Evolutionary conservation across 2,329 filamentous ascomycete species (phyloP).

Genomic region (Penicillium sp.): DNA sequence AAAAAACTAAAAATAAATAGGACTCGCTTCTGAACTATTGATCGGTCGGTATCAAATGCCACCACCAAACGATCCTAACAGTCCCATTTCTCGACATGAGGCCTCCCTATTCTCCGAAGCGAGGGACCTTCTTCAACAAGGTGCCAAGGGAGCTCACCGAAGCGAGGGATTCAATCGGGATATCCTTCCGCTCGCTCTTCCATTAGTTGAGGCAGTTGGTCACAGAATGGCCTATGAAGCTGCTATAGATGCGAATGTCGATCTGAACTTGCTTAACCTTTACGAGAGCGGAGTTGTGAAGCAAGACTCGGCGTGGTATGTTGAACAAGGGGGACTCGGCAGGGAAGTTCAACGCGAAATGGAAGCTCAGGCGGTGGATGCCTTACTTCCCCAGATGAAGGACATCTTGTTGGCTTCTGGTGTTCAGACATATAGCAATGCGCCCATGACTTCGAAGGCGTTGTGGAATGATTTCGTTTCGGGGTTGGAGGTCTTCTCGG

Average conservation of each 20-base stretch:
- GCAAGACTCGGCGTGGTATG: conserved; percentile 11
- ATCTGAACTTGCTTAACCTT: conserved; percentile 18
- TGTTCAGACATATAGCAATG: conserved; percentile 11
- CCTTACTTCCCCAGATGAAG: conserved; percentile 13
- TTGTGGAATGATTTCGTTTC: conserved; percentile 13
- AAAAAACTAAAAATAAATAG: not conserved
- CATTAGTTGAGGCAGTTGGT: not conserved
- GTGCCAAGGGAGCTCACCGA: not conserved
- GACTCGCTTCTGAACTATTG: conserved; percentile 28
- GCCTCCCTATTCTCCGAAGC: not conserved
- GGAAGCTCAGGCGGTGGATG: conserved; percentile 15
- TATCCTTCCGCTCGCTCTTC: not conserved
- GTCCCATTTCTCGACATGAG: conserved; percentile 15
- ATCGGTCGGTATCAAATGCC: conserved; percentile 27
- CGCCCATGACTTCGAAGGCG: conserved; percentile 15
- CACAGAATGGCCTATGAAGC: not conserved
- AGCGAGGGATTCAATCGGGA: not conserved
- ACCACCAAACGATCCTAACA: conserved; percentile 6
- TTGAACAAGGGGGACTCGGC: conserved; percentile 6
- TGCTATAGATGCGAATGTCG: not conserved
- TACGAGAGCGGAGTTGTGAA: conserved; percentile 6
- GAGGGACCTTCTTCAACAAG: not conserved
- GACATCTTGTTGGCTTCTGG: conserved; percentile 7
- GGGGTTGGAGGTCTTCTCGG: conserved; percentile 7
- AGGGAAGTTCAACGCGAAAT: conserved; percentile 10